A percentile compares a stretch with the other conserved stretches of the same genome.
Evolutionary conservation across 2,329 filamentous ascomycete genomes (phyloP).

Genomic region (Sporothrix brunneoviolacea): DNA sequence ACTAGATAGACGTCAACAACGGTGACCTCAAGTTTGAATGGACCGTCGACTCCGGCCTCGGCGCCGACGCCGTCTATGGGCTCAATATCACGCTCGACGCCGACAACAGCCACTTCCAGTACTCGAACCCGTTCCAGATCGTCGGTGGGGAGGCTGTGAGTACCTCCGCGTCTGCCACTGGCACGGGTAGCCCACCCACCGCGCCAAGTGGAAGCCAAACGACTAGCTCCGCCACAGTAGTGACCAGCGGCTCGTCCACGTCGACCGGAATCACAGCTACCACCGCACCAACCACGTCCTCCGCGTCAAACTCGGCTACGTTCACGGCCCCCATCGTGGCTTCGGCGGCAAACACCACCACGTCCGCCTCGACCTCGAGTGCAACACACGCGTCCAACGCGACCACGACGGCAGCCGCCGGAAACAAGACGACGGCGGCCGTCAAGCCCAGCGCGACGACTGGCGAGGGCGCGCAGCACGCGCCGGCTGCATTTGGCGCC

Average conservation of each 20-base stretch:
- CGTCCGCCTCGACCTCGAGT: background rate
- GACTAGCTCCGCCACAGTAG: too few relatives aligned
- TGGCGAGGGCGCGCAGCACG: background rate
- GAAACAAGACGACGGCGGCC: background rate
- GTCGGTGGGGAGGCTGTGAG: constrained; percentile 18
- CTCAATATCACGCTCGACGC: constrained; percentile 45
- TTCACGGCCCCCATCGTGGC: background rate
- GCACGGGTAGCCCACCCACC: background rate
- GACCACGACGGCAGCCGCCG: too few relatives aligned
- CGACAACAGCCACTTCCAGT: constrained; percentile 48
- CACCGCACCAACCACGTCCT: too few relatives aligned
- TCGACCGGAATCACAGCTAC: too few relatives aligned
- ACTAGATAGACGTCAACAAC: constrained; percentile 43
- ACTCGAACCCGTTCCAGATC: constrained; percentile 54
- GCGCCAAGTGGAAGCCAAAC: too few relatives aligned
- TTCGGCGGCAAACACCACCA: background rate
- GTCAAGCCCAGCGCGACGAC: background rate
- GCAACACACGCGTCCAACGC: too few relatives aligned
- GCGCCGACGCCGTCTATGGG: constrained; percentile 42
- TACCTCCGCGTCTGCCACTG: background rate
- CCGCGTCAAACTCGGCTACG: background rate
- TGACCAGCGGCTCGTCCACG: background rate
- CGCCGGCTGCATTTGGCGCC: background rate
- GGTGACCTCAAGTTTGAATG: constrained; percentile 40
- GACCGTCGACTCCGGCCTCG: constrained; percentile 40